Evolutionary conservation across 768 basidiomycete species (phyloP).

Genomic region (Boletus subparvulus): DNA sequence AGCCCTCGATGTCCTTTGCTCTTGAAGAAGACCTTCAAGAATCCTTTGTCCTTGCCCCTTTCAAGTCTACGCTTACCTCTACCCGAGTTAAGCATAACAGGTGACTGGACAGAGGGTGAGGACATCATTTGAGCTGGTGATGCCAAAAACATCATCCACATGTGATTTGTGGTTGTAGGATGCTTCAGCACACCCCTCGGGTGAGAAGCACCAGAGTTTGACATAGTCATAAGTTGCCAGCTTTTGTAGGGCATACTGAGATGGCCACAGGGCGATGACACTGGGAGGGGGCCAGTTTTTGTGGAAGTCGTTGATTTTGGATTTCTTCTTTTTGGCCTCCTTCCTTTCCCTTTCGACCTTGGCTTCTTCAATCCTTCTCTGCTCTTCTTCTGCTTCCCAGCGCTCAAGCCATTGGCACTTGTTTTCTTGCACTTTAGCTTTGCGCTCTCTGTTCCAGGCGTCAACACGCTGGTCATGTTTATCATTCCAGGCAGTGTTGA

Average conservation of each 20-base stretch:
- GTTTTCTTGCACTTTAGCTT: accelerated
- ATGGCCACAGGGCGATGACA: background rate
- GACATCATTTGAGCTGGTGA: slow-evolving; percentile 7
- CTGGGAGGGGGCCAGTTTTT: background rate
- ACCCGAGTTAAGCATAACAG: too few species aligned
- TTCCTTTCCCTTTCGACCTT: background rate
- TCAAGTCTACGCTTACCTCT: too few species aligned
- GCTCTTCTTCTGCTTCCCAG: background rate
- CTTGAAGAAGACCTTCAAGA: too few species aligned
- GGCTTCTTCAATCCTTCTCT: background rate
- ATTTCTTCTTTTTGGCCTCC: background rate
- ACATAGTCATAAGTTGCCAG: background rate
- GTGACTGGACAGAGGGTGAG: slow-evolving; percentile 15
- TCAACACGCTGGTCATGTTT: background rate
- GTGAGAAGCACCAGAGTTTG: slow-evolving; percentile 14
- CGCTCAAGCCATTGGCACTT: background rate
- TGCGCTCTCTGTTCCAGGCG: background rate
- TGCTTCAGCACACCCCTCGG: background rate
- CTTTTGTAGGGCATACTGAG: slow-evolving; percentile 10
- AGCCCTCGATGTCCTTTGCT: too few species aligned
- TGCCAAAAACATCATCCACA: slow-evolving; percentile 6
- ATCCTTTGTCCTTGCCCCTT: too few species aligned
- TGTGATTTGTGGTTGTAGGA: background rate
- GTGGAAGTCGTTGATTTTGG: background rate
- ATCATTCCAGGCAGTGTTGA: background rate